Conservation (phyloP, 1,284 basidiomycete species). For the Heliocybe sulcata region DNA sequence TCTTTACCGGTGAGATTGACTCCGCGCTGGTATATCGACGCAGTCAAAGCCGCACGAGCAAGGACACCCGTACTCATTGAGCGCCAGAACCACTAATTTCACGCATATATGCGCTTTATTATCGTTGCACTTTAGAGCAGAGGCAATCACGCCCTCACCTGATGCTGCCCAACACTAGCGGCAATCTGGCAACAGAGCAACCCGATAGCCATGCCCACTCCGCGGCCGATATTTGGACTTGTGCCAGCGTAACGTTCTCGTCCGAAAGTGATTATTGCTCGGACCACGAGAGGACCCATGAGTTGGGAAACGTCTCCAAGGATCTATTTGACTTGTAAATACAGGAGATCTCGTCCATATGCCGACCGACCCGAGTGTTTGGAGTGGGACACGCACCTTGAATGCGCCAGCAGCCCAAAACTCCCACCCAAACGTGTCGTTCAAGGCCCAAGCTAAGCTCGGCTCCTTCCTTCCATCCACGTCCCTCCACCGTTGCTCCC, state of each 20-base stretch:
- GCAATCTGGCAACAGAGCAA: constrained; percentile 58
- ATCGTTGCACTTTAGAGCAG: no score
- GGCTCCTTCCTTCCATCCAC: constrained; percentile 39
- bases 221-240: constrained; percentile 49
- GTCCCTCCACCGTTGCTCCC: constrained; percentile 43
- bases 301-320: constrained; percentile 53
- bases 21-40: constrained; percentile 69
- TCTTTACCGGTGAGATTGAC: constrained; percentile 61
- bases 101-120: not conserved
- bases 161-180: constrained; percentile 54
- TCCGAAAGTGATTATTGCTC: constrained; percentile 65
- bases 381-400: constrained; percentile 25
- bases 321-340: constrained; percentile 24
- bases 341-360: not conserved
- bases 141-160: constrained; percentile 26
- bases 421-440: constrained; percentile 59
- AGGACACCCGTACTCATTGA: constrained; percentile 69
- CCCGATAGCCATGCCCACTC: constrained; percentile 67
- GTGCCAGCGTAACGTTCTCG: constrained; percentile 36
- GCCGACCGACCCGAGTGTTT: not conserved
- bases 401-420: constrained; percentile 67
- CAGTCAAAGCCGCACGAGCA: constrained; percentile 65
- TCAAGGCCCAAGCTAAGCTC: constrained; percentile 61
- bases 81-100: constrained; percentile 65
- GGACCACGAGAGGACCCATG: constrained; percentile 60